A percentile compares a stretch with the other conserved stretches of the same genome.
Evolutionary conservation across 768 basidiomycete species (phyloP).

Genomic region (Termitomyces sp.): DNA sequence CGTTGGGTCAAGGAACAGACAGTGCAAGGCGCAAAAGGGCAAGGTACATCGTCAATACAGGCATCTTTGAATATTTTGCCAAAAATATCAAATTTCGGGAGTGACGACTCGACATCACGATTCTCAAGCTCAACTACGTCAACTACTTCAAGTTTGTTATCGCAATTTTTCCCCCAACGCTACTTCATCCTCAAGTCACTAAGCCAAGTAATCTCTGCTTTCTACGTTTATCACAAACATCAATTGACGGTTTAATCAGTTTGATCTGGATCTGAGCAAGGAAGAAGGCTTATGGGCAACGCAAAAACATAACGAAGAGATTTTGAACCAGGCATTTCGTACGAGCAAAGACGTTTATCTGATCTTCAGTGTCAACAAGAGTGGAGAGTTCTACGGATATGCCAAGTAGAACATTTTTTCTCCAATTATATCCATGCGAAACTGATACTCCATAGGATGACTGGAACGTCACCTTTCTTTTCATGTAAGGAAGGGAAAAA

Average conservation of each 20-base stretch:
- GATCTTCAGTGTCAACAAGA: constrained; percentile 91
- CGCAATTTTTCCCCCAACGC: constrained; percentile 75
- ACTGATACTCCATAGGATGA: constrained; percentile 50
- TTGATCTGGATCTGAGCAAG: constrained; percentile 76
- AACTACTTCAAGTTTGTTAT: constrained; percentile 78
- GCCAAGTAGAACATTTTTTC: constrained; percentile 51
- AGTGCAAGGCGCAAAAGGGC: background rate
- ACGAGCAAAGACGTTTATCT: constrained; percentile 85
- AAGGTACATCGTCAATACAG: constrained; percentile 14
- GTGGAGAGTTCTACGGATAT: constrained; percentile 93
- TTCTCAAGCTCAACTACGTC: constrained; percentile 66
- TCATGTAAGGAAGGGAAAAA: constrained; percentile 7
- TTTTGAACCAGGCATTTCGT: constrained; percentile 90
- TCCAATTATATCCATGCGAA: too few relatives aligned
- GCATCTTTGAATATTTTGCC: background rate
- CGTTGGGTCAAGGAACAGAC: constrained; percentile 66
- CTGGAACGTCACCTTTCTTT: constrained; percentile 36
- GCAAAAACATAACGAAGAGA: constrained; percentile 86
- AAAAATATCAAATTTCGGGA: background rate
- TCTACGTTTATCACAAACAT: background rate
- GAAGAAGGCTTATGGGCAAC: constrained; percentile 85
- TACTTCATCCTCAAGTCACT: constrained; percentile 91
- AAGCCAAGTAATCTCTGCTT: constrained; percentile 51
- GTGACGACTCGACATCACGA: background rate
- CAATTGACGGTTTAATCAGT: constrained; percentile 31